Base-by-base conservation (phyloP, 148 eudicot species). In the Heliamphora exappendiculata region DNA sequence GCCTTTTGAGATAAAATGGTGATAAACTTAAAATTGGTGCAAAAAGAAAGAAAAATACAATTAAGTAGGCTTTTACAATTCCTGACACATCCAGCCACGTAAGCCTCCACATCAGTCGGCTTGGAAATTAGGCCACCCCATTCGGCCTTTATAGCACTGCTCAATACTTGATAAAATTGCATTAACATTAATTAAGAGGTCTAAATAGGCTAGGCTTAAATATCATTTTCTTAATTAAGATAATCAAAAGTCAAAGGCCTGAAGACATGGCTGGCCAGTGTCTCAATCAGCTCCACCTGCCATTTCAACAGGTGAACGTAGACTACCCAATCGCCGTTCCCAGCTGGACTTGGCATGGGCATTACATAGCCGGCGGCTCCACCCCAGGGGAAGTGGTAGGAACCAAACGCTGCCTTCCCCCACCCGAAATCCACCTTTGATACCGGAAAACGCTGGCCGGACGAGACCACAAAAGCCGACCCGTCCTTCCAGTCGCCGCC, bases 351-450 rank as follows among this genome's bases (percentile, higher is more conserved):
- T 0, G 88, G 87, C 92, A 93, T 87, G 6, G 96, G 94, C 98
- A 93, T 91, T 17, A 93, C 98, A 64, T 87, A 88, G 0, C 96
- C 94, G 22, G 90, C 64, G 29, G 69, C 74, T 1, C 90, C 94
- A 4, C 88, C 90, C 96, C 96, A 93, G 0, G 90, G 92, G 26
- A 89, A 91, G 79, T 87, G 92, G 81, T 85, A 88, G 2, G 96
- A 91, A 55, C 92, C 90, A 20, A 91, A 91, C 4, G 17, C 17
- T 1, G 98, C 90, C 65, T 75, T 73, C 0, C 96, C 96, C 94
- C 94, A 93, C 31, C 98, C 96, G 11, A 91, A 93, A 26, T 93
- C 90, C 65, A 93, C 76, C 22, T 88, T 81, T 0, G 76, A 55
- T 2, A 85, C 85, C 1, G 92, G 88, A 79, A 93, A 93, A 9